Evolutionary conservation across 805 yeast genomes (phyloP).

Genomic region (Candida tallmaniae): DNA sequence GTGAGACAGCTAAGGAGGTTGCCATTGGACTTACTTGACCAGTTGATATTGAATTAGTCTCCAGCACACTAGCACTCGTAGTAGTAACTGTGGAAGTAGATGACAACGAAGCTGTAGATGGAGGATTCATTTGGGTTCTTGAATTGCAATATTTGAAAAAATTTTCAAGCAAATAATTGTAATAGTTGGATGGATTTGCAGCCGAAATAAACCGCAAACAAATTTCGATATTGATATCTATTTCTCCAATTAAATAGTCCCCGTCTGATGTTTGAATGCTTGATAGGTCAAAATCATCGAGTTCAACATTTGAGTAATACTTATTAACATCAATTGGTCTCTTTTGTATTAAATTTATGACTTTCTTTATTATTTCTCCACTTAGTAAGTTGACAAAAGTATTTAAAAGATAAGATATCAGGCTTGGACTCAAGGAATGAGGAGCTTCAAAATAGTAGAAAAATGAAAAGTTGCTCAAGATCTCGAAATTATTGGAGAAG

Average conservation of each 20-base stretch:
- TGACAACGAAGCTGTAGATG: too few species aligned
- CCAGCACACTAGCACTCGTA: too few species aligned
- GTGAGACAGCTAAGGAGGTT: conserved; percentile 23
- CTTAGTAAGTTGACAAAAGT: conserved; percentile 27
- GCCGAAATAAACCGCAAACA: neutral
- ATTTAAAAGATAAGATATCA: conserved; percentile 21
- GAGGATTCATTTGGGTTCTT: too few species aligned
- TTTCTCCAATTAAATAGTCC: conserved; percentile 17
- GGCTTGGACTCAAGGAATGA: conserved; percentile 15
- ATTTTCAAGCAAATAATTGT: conserved; percentile 19
- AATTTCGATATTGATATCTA: conserved; percentile 8
- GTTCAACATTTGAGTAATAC: conserved; percentile 5
- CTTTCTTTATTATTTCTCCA: conserved; percentile 24
- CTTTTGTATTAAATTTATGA: conserved; percentile 22
- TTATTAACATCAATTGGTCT: conserved; percentile 11
- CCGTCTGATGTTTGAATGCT: neutral
- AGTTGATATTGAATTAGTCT: neutral
- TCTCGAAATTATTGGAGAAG: conserved; percentile 10
- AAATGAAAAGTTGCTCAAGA: conserved; percentile 19
- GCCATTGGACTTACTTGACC: conserved; percentile 10
- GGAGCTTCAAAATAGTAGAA: conserved; percentile 29
- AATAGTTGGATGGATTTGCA: conserved; percentile 34
- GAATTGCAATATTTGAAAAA: conserved; percentile 16
- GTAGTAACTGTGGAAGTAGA: too few species aligned
- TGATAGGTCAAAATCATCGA: neutral